Evolutionary conservation across 345 rosid genomes (phyloP).

Genomic region (Syzygium aqueum): DNA sequence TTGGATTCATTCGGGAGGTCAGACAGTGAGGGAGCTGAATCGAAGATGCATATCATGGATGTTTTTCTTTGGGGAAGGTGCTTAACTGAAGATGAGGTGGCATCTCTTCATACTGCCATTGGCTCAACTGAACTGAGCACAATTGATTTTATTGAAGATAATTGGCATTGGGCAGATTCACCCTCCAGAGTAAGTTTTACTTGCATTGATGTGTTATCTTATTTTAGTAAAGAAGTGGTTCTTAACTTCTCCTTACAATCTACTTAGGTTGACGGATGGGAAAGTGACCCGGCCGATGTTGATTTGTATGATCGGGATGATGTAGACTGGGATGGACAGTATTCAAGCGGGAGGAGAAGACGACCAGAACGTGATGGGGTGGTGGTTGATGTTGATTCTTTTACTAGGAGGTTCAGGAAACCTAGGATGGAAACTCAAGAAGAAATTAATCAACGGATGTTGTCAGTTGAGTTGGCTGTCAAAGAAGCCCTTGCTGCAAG

Average conservation of each 20-base stretch:
- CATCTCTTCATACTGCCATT: slow-evolving; percentile 69
- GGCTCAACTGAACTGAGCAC: slow-evolving; percentile 65
- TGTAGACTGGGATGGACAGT: slow-evolving; percentile 98
- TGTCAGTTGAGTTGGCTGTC: slow-evolving; percentile 93
- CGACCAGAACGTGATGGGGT: slow-evolving; percentile 74
- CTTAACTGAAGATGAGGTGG: slow-evolving; percentile 87
- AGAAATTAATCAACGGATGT: slow-evolving; percentile 94
- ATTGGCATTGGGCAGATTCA: slow-evolving; percentile 98
- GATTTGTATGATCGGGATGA: slow-evolving; percentile 97
- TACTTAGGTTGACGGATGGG: slow-evolving; percentile 93
- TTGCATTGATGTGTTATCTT: background rate
- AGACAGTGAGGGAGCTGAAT: slow-evolving; percentile 97
- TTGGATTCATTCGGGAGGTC: slow-evolving; percentile 97
- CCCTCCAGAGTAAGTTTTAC: slow-evolving; percentile 71
- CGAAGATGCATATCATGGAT: slow-evolving; percentile 99
- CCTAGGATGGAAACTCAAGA: slow-evolving; percentile 93
- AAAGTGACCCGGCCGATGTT: slow-evolving; percentile 94
- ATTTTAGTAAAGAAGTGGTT: background rate
- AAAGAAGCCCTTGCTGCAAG: slow-evolving; percentile 91
- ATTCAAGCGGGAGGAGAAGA: slow-evolving; percentile 93
- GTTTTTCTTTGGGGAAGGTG: slow-evolving; percentile 98
- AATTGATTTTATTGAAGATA: slow-evolving; percentile 82
- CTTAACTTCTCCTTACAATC: slow-evolving; percentile 15
- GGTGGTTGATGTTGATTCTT: slow-evolving; percentile 71
- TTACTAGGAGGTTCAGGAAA: slow-evolving; percentile 83